Evolutionary conservation across 1,284 basidiomycete genomes (phyloP), one percentile per base, ranked within the genome.

Genomic region (Papiliotrema laurentii): DNA sequence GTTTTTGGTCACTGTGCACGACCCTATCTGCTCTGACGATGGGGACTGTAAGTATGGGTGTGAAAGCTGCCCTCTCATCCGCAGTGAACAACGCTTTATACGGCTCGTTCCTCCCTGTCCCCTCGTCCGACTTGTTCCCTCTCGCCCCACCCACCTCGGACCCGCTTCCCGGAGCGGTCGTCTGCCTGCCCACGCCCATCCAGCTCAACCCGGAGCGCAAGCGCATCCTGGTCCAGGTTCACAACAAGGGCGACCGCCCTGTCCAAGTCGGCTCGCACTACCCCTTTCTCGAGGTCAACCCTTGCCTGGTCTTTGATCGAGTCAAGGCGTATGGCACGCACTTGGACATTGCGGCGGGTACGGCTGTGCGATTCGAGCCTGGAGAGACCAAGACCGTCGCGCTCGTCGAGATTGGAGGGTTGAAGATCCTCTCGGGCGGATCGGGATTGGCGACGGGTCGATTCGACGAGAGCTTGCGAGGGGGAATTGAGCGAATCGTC

Each of bases 221-320:
- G 51, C 80, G 88, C 22, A 77, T 92, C 54, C 76, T 76, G 52
- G 71, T 98, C 43, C 79, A 80, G 33, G 91, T 98, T 34, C 89
- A 85, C 28, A 98, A 99, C 74, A 87, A 83, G 34, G 93, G 94
- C 0, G 94, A 97, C 70, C 79, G 94, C 22, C 94, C 94, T 4
- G 85, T 98, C 50, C 94, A 97, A 78, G 87, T 94, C 45, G 90
- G 91, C 4, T 94, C 91, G 2, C 90, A 99, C 70, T 98, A 92
- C 70, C 87, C 85, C 51, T 96, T 98, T 74, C 79, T 87, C 56
- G 93, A 97, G 74, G 87, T 87, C 14, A 99, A 98, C 73, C 74
- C 82, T 1, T 77, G 81, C 0, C 80, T 99, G 6, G 76, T 77
- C 2, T 97, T 98, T 62, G 91, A 97, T 72, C 84, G 96, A 14